Evolutionary conservation across 2,329 filamentous ascomycete genomes (phyloP).

Genomic region (Colletotrichum shisoi): DNA sequence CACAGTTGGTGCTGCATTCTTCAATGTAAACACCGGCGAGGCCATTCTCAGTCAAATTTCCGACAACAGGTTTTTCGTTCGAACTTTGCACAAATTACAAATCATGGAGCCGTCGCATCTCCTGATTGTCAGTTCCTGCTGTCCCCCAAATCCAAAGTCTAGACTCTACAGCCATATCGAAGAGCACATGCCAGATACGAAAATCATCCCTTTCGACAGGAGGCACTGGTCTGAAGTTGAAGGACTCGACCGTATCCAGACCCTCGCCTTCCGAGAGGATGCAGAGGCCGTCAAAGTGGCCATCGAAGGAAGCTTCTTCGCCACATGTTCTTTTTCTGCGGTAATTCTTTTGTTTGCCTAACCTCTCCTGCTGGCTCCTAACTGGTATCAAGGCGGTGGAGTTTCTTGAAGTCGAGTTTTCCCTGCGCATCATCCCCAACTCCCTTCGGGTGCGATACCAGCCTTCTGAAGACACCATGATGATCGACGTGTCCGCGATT

Average conservation of each 20-base stretch:
- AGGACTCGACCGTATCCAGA: constrained; percentile 79
- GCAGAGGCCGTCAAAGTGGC: constrained; percentile 81
- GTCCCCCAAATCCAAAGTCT: constrained; percentile 70
- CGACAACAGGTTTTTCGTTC: constrained; percentile 90
- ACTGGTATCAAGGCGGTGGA: constrained; percentile 70
- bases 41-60: constrained; percentile 88
- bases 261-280: constrained; percentile 81
- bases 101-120: constrained; percentile 83
- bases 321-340: constrained; percentile 83
- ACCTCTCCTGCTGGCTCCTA: constrained; percentile 37
- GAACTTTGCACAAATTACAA: constrained; percentile 84
- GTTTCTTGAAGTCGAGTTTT: constrained; percentile 76
- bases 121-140: constrained; percentile 76
- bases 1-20: constrained; percentile 82
- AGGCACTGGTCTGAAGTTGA: constrained; percentile 82
- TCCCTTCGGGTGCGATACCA: constrained; percentile 87
- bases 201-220: constrained; percentile 72
- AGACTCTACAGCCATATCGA: constrained; percentile 78
- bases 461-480: constrained; percentile 90
- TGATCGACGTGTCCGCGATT: constrained; percentile 91
- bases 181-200: constrained; percentile 71
- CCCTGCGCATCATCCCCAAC: constrained; percentile 74
- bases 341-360: constrained; percentile 58
- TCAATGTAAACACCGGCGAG: constrained; percentile 86
- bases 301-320: constrained; percentile 83